Percentiles rank a stretch among this genome's conserved stretches.
Conservation (phyloP, 2,329 filamentous ascomycete species). For the Paramyrothecium sp. region DNA sequence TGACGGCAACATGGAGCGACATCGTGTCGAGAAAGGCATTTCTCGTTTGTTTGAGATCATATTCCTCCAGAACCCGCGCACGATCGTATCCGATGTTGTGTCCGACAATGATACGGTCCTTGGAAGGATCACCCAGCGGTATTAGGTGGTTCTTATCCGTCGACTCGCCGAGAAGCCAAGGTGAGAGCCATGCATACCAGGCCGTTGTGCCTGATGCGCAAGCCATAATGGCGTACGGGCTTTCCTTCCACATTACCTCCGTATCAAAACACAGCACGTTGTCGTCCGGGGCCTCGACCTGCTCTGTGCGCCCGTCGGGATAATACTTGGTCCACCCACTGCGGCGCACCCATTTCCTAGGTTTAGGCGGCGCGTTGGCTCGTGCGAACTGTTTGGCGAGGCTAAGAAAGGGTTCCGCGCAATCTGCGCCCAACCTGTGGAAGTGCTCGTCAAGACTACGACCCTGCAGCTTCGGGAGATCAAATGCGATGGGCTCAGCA, state of each 20-base stretch:
- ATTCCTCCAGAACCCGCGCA: constrained; percentile 85
- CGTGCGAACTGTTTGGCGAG: constrained; percentile 73
- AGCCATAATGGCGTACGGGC: constrained; percentile 92
- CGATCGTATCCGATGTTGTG: constrained; percentile 97
- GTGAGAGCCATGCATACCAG: constrained; percentile 98
- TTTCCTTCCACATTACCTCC: constrained; percentile 94
- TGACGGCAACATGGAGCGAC: constrained; percentile 96
- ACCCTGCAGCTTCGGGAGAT: constrained; percentile 79
- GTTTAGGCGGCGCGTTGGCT: constrained; percentile 56
- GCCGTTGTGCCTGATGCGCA: constrained; percentile 85
- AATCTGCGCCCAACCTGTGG: constrained; percentile 79
- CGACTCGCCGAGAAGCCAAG: constrained; percentile 86
- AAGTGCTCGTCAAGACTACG: constrained; percentile 91
- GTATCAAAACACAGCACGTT: constrained; percentile 89
- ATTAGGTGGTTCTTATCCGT: constrained; percentile 77
- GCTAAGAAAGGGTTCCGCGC: constrained; percentile 78
- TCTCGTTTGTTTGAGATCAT: constrained; percentile 75
- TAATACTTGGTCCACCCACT: constrained; percentile 97
- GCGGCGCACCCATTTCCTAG: constrained; percentile 69
- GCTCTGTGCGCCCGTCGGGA: constrained; percentile 66
- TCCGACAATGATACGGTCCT: constrained; percentile 78
- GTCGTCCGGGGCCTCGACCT: constrained; percentile 75
- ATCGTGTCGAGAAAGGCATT: constrained; percentile 95
- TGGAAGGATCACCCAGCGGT: constrained; percentile 74
- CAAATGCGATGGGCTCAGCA: constrained; percentile 74